Conservation (phyloP, 78 protist genomes). For the Capsaspora owczarzaki region DNA sequence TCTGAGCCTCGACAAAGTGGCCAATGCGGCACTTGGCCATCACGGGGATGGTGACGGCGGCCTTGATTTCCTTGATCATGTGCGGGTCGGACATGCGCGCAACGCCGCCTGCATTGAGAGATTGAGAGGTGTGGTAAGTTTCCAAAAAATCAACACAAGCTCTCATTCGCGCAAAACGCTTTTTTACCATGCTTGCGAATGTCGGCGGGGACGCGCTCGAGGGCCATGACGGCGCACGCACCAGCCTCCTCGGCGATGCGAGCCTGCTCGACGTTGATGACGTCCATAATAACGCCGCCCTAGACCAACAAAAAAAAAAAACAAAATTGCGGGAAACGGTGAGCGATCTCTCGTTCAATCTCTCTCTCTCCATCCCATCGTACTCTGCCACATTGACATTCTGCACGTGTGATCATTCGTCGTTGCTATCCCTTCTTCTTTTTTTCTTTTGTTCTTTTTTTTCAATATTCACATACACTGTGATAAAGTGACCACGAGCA, state of each 20-base stretch:
- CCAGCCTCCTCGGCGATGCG: slow-evolving; percentile 93
- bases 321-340: background rate
- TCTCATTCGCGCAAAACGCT: background rate
- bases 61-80: slow-evolving; percentile 79
- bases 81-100: slow-evolving; percentile 89
- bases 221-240: slow-evolving; percentile 90
- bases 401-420: too few species aligned
- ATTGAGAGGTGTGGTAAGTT: background rate
- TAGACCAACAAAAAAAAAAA: background rate
- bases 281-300: slow-evolving; percentile 94
- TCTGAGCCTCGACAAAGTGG: slow-evolving; percentile 89
- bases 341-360: background rate
- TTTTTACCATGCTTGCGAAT: slow-evolving; percentile 68
- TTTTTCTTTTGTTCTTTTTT: too few species aligned
- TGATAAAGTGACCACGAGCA: too few species aligned
- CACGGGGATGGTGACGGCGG: slow-evolving; percentile 82
- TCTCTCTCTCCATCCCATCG: too few species aligned
- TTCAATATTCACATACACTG: too few species aligned
- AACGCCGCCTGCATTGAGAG: slow-evolving; percentile 59
- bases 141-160: background rate
- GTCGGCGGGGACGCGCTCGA: slow-evolving; percentile 93
- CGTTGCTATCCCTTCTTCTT: too few species aligned
- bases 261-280: slow-evolving; percentile 88
- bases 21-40: slow-evolving; percentile 94
- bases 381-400: too few species aligned